Conservation (phyloP, 768 basidiomycete species). For the Naganishia randhawae region DNA sequence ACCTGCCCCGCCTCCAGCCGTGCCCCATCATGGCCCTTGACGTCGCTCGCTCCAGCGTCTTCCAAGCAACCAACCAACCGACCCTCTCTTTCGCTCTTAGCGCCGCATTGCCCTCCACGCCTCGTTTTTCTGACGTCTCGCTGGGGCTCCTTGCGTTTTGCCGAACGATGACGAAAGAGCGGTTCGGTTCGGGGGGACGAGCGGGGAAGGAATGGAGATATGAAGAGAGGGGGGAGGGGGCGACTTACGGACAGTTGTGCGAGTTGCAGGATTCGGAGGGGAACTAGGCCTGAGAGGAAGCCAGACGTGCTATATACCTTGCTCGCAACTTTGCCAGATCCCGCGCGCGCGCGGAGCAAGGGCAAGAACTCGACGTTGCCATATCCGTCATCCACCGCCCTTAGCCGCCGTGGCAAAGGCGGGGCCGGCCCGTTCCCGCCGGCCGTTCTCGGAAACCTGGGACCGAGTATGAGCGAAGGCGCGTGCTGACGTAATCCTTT, state of each 20-base stretch:
- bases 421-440: not conserved
- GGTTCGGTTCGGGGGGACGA: not conserved
- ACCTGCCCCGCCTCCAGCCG: not conserved
- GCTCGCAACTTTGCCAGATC: too few relatives aligned
- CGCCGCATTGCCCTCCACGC: not conserved
- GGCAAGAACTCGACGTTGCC: not conserved
- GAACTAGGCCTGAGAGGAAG: not conserved
- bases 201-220: not conserved
- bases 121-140: not conserved
- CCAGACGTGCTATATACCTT: not conserved
- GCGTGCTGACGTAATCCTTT: not conserved
- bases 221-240: not conserved
- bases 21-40: not conserved
- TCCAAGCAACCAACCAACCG: not conserved
- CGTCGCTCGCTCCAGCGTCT: not conserved
- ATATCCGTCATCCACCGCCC: conserved; percentile 12
- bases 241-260: conserved; percentile 1
- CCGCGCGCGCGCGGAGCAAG: not conserved
- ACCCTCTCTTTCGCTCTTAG: not conserved
- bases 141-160: conserved; percentile 17
- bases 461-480: conserved; percentile 16
- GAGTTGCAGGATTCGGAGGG: not conserved
- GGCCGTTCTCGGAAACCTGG: conserved; percentile 4
- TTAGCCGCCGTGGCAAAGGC: not conserved
- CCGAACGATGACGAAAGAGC: conserved; percentile 14